These are phyloP conservation scores for Suhomyces prunicola DNA, from an alignment of 805 yeast genomes.

Conservation along the genomic window DNA sequence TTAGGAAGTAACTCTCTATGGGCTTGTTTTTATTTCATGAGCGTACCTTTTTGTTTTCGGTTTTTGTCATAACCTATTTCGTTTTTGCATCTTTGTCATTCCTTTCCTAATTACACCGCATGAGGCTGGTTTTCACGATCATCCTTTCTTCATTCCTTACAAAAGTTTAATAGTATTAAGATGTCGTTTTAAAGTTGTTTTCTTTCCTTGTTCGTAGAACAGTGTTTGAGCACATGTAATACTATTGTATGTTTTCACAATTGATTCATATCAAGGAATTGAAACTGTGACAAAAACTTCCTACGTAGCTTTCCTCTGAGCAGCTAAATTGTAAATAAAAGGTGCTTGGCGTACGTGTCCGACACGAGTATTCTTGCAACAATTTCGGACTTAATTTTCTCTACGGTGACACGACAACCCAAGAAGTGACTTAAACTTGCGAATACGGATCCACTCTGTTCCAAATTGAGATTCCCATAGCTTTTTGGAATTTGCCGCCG, in stretches of 20 bases:
- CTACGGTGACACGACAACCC: not conserved
- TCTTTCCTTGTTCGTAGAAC: not conserved
- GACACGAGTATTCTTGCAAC: not conserved
- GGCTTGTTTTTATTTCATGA: not conserved
- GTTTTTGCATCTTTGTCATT: constrained; percentile 1
- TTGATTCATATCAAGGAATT: too few relatives aligned
- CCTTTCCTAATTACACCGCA: not conserved
- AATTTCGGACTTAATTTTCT: not conserved
- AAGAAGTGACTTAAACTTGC: not conserved
- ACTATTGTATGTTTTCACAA: not conserved
- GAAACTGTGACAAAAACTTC: not conserved
- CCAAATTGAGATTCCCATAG: not conserved
- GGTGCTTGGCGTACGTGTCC: not conserved
- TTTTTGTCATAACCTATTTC: not conserved
- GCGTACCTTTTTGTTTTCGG: not conserved
- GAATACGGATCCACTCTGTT: not conserved
- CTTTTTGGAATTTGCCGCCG: not conserved
- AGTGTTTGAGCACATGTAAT: not conserved
- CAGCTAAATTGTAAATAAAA: not conserved
- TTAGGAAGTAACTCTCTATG: not conserved
- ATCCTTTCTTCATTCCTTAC: not conserved
- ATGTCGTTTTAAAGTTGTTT: not conserved
- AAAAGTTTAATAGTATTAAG: not conserved
- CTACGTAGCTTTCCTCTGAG: not conserved
- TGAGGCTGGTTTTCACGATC: not conserved